Evolutionary conservation across 228 moss, liverwort and hornwort genomes (phyloP), one percentile per base, ranked within the genome.

Genomic region (Sphagnum magellanicum): DNA sequence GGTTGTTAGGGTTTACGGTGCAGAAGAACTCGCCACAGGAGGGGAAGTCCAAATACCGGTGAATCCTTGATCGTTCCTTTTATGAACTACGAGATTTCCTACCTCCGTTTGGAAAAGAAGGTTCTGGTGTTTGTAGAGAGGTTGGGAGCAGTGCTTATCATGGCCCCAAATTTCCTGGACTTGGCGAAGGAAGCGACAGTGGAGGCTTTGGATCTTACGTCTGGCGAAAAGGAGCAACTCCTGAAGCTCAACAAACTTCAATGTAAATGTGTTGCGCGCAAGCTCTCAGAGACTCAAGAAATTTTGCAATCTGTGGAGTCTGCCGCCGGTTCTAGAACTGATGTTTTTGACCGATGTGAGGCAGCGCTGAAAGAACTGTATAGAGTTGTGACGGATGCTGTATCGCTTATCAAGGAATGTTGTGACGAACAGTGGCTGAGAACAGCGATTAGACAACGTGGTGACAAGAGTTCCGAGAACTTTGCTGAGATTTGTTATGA

Each of bases 251-350:
- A 73, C 70, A 47, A 9, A 16, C 11, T 17, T 47, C 70, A 67
- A 53, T 74, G 78, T 50, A 67, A 67, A 50, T 51, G 70, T 61
- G 55, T 78, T 48, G 67, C 74, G 12, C 70, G 61, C 63, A 78
- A 74, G 57, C 53, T 66, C 8, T 63, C 74, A 10, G 58, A 48
- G 8, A 59, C 9, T 32, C 6, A 50, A 53, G 53, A 53, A 53
- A 53, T 53, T 12, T 53, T 53, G 17, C 17, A 17, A 53, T 53
- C 53, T 53, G 53, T 6, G 12, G 53, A 53, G 12, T 7, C 8
- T 6, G 12, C 8, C 12, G 53, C 53, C 53, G 12, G 53, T 53
- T 12, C 8, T 53, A 17, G 17, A 17, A 6, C 0, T 53, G 8
- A 53, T 53, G 53, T 12, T 53, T 7, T 12, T 6, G 53, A 53